A percentile compares a stretch with the other conserved stretches of the same genome.
Evolutionary conservation across 2,329 filamentous ascomycete genomes (phyloP).

Genomic region (Triangularia verruculosa): DNA sequence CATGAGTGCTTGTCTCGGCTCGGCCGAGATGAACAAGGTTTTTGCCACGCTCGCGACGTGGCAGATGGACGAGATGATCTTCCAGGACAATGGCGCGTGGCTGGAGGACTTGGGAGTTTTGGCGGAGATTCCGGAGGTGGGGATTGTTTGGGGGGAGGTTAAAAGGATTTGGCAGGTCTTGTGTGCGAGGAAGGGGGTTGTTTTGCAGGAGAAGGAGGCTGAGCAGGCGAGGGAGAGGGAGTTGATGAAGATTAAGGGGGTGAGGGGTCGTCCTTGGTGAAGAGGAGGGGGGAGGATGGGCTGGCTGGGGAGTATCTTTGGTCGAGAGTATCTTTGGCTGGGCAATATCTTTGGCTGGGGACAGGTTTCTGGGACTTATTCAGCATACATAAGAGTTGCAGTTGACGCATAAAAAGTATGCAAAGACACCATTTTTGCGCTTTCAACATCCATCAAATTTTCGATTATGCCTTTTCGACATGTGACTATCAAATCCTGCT

Average conservation of each 20-base stretch:
- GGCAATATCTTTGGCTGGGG: no score
- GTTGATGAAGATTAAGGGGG: neutral
- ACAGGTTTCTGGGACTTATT: neutral
- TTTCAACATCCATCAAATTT: no score
- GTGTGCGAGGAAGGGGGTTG: neutral
- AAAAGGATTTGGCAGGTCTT: neutral
- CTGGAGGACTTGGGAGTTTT: neutral
- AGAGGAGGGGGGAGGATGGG: neutral
- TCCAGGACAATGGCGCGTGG: neutral
- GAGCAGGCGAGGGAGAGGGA: neutral
- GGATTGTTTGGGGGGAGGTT: neutral
- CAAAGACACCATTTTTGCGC: no score
- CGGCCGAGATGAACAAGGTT: neutral
- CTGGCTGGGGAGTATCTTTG: neutral
- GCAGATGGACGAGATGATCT: neutral
- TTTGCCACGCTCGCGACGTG: neutral
- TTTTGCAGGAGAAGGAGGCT: neutral
- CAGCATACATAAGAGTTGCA: neutral
- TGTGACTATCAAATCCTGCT: neutral
- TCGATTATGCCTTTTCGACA: neutral
- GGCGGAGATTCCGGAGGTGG: neutral
- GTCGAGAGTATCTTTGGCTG: neutral
- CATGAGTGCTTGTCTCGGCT: neutral
- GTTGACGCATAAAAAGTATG: neutral
- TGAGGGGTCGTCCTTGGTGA: constrained; percentile 18